Evolutionary conservation across 176 grass and related monocot species (phyloP).

Genomic region (Oryza glaberrima): DNA sequence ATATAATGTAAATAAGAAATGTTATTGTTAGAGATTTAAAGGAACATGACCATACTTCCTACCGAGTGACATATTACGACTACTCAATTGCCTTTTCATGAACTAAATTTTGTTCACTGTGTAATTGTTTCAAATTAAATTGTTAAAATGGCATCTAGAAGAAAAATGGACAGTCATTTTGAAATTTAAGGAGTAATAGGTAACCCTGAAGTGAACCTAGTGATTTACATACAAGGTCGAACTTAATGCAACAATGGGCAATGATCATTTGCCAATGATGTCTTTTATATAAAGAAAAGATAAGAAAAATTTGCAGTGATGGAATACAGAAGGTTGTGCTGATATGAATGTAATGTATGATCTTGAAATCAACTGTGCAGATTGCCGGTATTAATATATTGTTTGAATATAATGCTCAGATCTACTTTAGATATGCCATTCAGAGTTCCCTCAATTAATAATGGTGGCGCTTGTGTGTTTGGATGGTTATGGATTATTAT

Average conservation of each 20-base stretch:
- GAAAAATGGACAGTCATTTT: no score
- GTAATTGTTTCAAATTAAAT: no score
- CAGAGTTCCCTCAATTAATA: slow-evolving; percentile 16
- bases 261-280: not conserved
- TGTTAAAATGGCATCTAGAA: no score
- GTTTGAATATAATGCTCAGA: no score
- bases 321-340: not conserved
- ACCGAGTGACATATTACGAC: no score
- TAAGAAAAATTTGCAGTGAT: not conserved
- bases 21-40: no score
- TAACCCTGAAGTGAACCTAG: no score
- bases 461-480: not conserved
- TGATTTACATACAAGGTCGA: no score
- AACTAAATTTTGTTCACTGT: no score
- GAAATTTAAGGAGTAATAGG: no score
- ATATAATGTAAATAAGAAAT: slow-evolving; percentile 18
- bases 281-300: not conserved
- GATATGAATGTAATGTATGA: not conserved
- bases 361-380: not conserved
- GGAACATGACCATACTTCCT: no score
- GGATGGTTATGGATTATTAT: slow-evolving; percentile 2
- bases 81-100: no score
- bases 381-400: not conserved
- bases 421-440: not conserved
- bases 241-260: not conserved